These are phyloP conservation scores for Elsinoe necatrix DNA, from an alignment of 2,329 filamentous ascomycete species.

Conservation along the genomic window DNA sequence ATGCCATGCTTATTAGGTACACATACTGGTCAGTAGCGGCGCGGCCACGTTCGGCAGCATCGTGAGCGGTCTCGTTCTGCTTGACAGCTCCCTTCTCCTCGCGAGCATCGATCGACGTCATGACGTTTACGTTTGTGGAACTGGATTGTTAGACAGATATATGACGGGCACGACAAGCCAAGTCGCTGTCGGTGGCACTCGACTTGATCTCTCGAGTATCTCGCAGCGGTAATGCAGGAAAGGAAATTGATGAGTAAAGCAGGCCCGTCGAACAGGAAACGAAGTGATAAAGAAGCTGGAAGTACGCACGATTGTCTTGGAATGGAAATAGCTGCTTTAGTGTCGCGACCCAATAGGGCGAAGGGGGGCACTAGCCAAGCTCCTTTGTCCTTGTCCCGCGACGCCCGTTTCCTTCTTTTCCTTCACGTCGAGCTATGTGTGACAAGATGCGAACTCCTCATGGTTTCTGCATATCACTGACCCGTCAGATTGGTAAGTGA, in stretches of 20 bases:
- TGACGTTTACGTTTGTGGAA: not conserved
- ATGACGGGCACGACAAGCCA: not conserved
- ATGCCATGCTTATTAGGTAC: not conserved
- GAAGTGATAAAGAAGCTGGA: not conserved
- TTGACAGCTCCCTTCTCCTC: conserved; percentile 1
- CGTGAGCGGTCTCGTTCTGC: conserved; percentile 24
- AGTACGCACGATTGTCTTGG: not conserved
- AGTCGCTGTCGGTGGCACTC: not conserved
- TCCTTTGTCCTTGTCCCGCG: conserved; percentile 2
- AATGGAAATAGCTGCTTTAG: not conserved
- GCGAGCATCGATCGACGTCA: conserved; percentile 2
- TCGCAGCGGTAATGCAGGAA: not conserved
- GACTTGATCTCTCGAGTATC: not conserved
- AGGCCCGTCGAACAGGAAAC: not conserved
- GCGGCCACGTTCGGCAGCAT: conserved; percentile 39
- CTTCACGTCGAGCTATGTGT: not conserved
- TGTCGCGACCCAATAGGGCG: not conserved
- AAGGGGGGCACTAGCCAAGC: not conserved
- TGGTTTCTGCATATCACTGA: not conserved
- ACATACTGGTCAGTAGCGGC: conserved; percentile 41
- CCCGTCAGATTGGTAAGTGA: not conserved
- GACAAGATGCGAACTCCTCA: conserved; percentile 8
- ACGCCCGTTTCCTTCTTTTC: not conserved
- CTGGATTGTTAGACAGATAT: not conserved
- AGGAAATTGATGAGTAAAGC: not conserved